Evolutionary conservation across 345 rosid species (phyloP).

Genomic region (Eucalyptus polyanthemos): DNA sequence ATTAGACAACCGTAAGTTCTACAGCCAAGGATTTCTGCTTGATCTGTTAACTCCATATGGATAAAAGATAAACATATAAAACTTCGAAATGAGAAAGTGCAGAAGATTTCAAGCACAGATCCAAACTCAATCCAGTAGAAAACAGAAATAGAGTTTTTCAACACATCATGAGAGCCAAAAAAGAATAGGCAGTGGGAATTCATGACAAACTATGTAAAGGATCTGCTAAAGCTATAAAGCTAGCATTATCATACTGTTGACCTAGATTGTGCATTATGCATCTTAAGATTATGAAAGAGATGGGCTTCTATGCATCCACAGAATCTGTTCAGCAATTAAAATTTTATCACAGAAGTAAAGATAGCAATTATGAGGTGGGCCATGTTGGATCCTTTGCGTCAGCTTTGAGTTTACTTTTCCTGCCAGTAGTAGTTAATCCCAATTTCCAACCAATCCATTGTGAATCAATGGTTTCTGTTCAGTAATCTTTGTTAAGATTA

Average conservation of each 20-base stretch:
- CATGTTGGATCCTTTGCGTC: slow-evolving; percentile 19
- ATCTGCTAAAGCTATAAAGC: background rate
- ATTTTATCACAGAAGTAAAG: background rate
- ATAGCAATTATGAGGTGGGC: slow-evolving; percentile 1
- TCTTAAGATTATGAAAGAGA: background rate
- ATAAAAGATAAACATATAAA: background rate
- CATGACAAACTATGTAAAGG: background rate
- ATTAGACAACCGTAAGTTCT: background rate
- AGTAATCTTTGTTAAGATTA: slow-evolving; percentile 37
- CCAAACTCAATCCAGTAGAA: background rate
- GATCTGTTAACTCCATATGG: background rate
- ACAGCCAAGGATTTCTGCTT: background rate
- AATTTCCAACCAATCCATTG: slow-evolving; percentile 13
- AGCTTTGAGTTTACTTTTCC: slow-evolving; percentile 31
- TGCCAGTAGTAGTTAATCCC: slow-evolving; percentile 25
- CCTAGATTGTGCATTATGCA: background rate
- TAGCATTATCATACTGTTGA: background rate
- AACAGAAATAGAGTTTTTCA: background rate
- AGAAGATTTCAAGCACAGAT: background rate
- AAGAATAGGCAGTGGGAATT: background rate
- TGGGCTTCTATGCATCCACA: background rate
- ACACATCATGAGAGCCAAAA: background rate
- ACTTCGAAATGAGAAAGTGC: background rate
- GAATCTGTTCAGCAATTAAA: background rate
- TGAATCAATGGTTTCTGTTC: slow-evolving; percentile 37